A percentile compares a stretch with the other conserved stretches of the same genome.
Evolutionary conservation across 768 basidiomycete genomes (phyloP).

Genomic region (Imleria badia): DNA sequence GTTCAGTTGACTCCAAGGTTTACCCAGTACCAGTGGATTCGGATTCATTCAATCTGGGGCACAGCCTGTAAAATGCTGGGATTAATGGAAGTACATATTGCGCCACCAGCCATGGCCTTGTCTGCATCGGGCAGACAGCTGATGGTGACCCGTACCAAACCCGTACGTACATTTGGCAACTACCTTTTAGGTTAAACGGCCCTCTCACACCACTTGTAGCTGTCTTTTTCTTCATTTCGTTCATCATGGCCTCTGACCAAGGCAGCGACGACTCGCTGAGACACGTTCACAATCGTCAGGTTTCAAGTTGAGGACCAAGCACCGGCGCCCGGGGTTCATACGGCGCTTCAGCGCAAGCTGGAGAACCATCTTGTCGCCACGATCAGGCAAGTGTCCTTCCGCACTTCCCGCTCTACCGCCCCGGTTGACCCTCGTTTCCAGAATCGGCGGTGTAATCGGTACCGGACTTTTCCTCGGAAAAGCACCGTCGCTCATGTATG

Average conservation of each 20-base stretch:
- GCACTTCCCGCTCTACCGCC: not conserved
- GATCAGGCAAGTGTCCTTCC: not conserved
- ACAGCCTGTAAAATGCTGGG: no score
- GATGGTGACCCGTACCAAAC: no score
- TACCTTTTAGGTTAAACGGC: not conserved
- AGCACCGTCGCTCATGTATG: not conserved
- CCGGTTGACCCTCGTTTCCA: not conserved
- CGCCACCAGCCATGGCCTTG: no score
- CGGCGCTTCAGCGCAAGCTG: not conserved
- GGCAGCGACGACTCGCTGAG: not conserved
- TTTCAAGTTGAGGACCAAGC: constrained; percentile 8
- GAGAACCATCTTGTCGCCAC: constrained; percentile 2
- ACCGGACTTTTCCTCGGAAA: constrained; percentile 3
- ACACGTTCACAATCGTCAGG: no score
- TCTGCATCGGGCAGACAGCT: no score
- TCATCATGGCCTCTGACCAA: not conserved
- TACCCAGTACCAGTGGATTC: no score
- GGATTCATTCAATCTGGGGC: no score
- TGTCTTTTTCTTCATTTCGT: not conserved
- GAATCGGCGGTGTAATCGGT: constrained; percentile 1
- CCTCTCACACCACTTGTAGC: not conserved
- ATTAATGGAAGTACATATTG: no score
- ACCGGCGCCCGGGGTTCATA: not conserved
- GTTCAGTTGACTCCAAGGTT: no score
- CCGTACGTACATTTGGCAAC: no score